A percentile compares a stretch with the other conserved stretches of the same genome.
Evolutionary conservation across 257 asterid species (phyloP).

Genomic region (Ehretia macrophylla): DNA sequence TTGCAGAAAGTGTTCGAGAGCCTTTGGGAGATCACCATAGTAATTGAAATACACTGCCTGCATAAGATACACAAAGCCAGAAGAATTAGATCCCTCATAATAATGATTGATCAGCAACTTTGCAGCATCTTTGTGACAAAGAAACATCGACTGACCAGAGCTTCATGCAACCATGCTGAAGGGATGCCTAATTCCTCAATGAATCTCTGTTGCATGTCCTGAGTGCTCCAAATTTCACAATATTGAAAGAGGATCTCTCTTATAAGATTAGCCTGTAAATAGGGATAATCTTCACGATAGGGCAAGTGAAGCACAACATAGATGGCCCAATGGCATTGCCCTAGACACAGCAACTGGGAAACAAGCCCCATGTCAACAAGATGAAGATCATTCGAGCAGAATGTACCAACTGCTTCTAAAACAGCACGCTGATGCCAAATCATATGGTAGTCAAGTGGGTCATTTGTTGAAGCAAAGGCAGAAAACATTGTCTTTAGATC

Average conservation of each 20-base stretch:
- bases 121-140: neutral
- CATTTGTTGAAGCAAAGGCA: conserved; percentile 87
- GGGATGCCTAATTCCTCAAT: conserved; percentile 89
- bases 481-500: conserved; percentile 85
- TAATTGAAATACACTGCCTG: conserved; percentile 85
- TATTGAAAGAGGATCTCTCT: conserved; percentile 90
- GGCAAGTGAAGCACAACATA: conserved; percentile 94
- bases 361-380: conserved; percentile 85
- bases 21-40: conserved; percentile 64
- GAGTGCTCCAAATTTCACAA: conserved; percentile 84
- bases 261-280: conserved; percentile 59
- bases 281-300: conserved; percentile 84
- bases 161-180: conserved; percentile 89
- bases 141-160: conserved; percentile 66
- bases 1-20: conserved; percentile 77
- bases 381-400: conserved; percentile 88
- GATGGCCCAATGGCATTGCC: conserved; percentile 98
- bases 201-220: conserved; percentile 64
- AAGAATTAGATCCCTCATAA: conserved; percentile 22
- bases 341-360: conserved; percentile 85
- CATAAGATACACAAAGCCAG: conserved; percentile 23
- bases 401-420: conserved; percentile 88
- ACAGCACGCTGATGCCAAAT: conserved; percentile 98
- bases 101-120: neutral
- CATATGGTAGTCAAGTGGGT: conserved; percentile 98